A percentile compares a stretch with the other conserved stretches of the same genome.
Evolutionary conservation across 768 basidiomycete species (phyloP).

Genomic region (Boletus sensibilis): DNA sequence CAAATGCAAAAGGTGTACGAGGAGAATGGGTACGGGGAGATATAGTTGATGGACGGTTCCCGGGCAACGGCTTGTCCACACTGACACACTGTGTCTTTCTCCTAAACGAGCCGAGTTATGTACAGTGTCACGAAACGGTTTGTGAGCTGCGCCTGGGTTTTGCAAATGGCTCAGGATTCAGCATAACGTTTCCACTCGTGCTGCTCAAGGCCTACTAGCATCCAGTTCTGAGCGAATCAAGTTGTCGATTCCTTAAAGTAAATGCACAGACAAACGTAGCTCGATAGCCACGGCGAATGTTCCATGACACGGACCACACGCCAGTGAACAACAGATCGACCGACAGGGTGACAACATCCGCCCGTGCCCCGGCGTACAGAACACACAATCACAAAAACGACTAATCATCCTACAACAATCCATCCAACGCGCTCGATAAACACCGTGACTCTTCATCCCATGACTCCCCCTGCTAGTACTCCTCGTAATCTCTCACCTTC

Average conservation of each 20-base stretch:
- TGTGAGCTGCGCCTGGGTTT: too few species aligned
- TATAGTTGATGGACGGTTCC: background rate
- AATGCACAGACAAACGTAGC: background rate
- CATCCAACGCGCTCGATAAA: background rate
- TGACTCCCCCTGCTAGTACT: background rate
- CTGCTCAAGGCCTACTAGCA: background rate
- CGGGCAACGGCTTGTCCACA: background rate
- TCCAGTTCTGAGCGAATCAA: background rate
- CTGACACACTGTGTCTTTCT: background rate
- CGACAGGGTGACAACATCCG: background rate
- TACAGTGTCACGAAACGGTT: background rate
- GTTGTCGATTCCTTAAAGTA: background rate
- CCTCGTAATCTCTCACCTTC: background rate
- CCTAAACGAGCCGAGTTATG: background rate
- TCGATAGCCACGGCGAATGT: background rate
- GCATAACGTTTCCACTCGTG: background rate
- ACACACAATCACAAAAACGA: background rate
- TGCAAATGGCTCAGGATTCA: background rate
- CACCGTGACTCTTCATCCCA: background rate
- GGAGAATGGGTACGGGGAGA: constrained; percentile 53
- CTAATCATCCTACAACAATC: background rate
- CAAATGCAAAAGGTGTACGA: constrained; percentile 54
- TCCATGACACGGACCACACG: background rate
- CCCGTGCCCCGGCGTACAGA: background rate
- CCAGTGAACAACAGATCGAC: background rate